phyloP scores from a whole-genome alignment of 768 basidiomycete genomes.

The Kwoniella heveanensis region DNA sequence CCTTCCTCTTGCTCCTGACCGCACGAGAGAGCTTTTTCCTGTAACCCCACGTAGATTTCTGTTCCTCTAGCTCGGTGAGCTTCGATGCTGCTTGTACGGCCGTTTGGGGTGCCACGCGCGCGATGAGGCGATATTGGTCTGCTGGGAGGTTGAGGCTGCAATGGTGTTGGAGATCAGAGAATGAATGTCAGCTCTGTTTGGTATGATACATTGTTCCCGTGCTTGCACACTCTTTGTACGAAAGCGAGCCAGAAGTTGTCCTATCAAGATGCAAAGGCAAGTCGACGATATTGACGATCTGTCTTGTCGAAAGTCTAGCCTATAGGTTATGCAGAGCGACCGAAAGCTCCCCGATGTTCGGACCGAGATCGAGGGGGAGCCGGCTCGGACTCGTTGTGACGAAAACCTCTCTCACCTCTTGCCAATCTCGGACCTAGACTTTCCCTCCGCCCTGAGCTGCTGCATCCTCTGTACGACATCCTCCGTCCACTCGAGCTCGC shows the following conservation, averaged over 20 bases:
- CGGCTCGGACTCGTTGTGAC: no score
- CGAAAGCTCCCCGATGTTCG: no score
- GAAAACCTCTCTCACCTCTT: constrained; percentile 37
- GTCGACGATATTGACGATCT: no score
- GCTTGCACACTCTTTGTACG: no score
- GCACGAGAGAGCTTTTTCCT: constrained; percentile 48
- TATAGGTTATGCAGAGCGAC: no score
- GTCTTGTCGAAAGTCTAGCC: no score
- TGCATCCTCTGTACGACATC: constrained; percentile 38
- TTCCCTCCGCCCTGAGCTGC: constrained; percentile 39
- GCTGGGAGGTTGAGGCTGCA: constrained; percentile 32
- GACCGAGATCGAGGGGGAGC: no score
- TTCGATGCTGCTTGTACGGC: constrained; percentile 25
- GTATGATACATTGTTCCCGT: no score
- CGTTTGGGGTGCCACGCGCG: constrained; percentile 42
- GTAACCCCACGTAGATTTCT: constrained; percentile 47
- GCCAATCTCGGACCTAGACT: constrained; percentile 39
- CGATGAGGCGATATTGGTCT: constrained; percentile 33
- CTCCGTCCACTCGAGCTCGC: constrained; percentile 29
- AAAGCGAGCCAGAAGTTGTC: no score
- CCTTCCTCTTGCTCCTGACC: constrained; percentile 44
- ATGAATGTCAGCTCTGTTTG: background rate
- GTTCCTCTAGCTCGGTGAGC: constrained; percentile 23
- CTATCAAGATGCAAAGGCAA: no score
- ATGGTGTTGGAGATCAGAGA: background rate